These are phyloP conservation scores for Neurospora discreta DNA, from an alignment of 495 filamentous ascomycete species.

Conservation along the genomic window DNA sequence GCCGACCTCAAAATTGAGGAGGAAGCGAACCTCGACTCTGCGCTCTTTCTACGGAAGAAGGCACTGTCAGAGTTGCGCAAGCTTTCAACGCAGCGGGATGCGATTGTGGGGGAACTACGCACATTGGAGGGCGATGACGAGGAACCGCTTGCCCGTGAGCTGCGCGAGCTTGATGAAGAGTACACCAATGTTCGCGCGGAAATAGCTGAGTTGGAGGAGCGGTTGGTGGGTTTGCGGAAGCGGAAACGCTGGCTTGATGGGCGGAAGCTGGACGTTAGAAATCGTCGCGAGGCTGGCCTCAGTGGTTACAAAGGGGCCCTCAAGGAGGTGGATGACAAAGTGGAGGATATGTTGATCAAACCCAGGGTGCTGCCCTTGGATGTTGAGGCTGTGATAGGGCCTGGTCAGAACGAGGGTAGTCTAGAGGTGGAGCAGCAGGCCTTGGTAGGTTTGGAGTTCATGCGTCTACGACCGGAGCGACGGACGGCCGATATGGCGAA, in stretches of 20 bases:
- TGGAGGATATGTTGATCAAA: constrained; percentile 62
- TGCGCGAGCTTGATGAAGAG: constrained; percentile 42
- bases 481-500: constrained; percentile 67
- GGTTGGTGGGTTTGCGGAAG: constrained; percentile 56
- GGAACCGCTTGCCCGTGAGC: constrained; percentile 44
- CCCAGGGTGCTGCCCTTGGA: constrained; percentile 39
- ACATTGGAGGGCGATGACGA: constrained; percentile 28
- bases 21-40: constrained; percentile 44
- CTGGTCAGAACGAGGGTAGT: constrained; percentile 13
- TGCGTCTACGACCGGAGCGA: constrained; percentile 52
- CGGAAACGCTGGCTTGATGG: constrained; percentile 48
- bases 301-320: constrained; percentile 41
- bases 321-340: constrained; percentile 65
- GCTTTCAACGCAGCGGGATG: constrained; percentile 44
- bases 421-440: constrained; percentile 1
- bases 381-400: constrained; percentile 22
- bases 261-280: constrained; percentile 53
- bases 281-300: constrained; percentile 39
- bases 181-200: constrained; percentile 42
- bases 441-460: constrained; percentile 30
- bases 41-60: constrained; percentile 45
- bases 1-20: constrained; percentile 65
- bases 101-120: constrained; percentile 30
- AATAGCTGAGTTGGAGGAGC: constrained; percentile 48
- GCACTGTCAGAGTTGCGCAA: constrained; percentile 50